phyloP scores from a whole-genome alignment of 2,329 filamentous ascomycete genomes.

The Apiospora marii region DNA sequence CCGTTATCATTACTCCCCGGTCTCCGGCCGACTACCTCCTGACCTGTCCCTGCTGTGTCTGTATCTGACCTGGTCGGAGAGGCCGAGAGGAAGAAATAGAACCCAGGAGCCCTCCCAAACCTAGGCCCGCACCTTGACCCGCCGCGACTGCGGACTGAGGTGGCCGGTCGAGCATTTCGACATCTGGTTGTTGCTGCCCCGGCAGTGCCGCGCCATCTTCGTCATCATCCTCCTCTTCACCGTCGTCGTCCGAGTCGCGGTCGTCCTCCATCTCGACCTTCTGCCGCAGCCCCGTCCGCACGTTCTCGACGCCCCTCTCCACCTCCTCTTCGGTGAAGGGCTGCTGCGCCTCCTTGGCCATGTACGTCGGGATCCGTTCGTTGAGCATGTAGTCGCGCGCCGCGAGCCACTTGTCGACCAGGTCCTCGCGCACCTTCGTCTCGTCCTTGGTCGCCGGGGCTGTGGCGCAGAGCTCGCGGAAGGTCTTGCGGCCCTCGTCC shows the following conservation, averaged over 20 bases:
- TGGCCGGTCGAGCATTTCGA: conserved; percentile 41
- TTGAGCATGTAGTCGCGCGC: conserved; percentile 39
- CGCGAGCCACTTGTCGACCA: conserved; percentile 49
- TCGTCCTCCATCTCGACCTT: conserved; percentile 65
- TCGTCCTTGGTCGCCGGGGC: conserved; percentile 23
- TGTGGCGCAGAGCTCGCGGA: conserved; percentile 23
- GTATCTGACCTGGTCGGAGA: background rate
- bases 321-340: conserved; percentile 77
- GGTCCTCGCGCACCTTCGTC: conserved; percentile 40
- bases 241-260: conserved; percentile 61
- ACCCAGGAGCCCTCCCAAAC: conserved; percentile 38
- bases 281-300: conserved; percentile 74
- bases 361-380: conserved; percentile 41
- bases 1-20: background rate
- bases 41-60: conserved; percentile 6
- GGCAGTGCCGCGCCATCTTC: conserved; percentile 30
- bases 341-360: conserved; percentile 61
- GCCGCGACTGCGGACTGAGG: conserved; percentile 18
- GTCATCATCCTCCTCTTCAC: conserved; percentile 54
- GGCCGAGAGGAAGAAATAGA: conserved; percentile 27
- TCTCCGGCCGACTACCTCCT: background rate
- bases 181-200: conserved; percentile 34
- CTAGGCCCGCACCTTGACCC: conserved; percentile 25
- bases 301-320: conserved; percentile 70
- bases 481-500: conserved; percentile 63